Conservation (phyloP, 1,284 basidiomycete species). For the Cystobasidium pallidum region DNA sequence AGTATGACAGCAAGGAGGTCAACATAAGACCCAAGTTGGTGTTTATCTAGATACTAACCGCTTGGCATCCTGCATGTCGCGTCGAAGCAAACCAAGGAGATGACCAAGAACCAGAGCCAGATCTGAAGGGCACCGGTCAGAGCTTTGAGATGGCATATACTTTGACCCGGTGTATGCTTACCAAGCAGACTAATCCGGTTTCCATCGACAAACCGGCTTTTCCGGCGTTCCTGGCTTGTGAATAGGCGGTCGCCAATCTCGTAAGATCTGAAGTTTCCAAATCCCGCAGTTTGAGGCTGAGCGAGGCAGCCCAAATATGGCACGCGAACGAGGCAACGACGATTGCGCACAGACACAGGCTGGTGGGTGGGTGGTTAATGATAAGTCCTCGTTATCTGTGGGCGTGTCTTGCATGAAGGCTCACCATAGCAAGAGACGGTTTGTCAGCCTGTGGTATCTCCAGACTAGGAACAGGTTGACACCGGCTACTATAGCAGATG, state of each 20-base stretch:
- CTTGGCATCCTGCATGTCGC: conserved; percentile 3
- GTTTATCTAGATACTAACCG: neutral
- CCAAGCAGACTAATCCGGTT: conserved; percentile 2
- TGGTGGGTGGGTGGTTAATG: neutral
- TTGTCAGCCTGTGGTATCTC: neutral
- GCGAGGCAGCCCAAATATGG: neutral
- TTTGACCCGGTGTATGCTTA: neutral
- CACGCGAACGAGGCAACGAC: neutral
- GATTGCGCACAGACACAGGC: neutral
- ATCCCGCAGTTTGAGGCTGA: neutral
- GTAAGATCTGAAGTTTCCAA: neutral
- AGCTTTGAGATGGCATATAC: no score
- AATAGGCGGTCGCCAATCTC: neutral
- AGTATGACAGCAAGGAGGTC: neutral
- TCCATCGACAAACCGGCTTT: conserved; percentile 8
- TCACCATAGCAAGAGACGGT: neutral
- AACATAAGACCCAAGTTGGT: neutral
- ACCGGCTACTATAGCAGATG: neutral
- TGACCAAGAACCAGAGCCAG: neutral
- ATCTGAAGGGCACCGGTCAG: neutral
- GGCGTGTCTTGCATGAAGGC: neutral
- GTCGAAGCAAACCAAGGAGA: neutral
- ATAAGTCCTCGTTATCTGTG: no score
- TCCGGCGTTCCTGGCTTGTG: neutral
- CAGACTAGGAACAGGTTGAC: conserved; percentile 6